phyloP scores from a whole-genome alignment of 2,329 filamentous ascomycete species.

The Dactylellina cionopaga region DNA sequence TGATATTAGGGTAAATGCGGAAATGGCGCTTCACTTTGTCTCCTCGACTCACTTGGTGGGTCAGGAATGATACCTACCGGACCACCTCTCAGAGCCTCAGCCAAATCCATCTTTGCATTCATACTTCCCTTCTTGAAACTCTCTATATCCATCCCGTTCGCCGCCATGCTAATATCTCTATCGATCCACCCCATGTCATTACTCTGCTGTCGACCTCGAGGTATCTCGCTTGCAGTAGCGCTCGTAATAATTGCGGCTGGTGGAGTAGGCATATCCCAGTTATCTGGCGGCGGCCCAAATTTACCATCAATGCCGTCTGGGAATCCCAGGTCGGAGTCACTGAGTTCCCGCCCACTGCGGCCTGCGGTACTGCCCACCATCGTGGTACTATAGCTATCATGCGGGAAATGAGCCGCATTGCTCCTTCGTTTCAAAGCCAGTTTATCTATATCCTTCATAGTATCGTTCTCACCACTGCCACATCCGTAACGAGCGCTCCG shows the following conservation, averaged over 20 bases:
- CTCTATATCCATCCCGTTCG: slow-evolving; percentile 25
- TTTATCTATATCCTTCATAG: slow-evolving; percentile 12
- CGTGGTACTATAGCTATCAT: slow-evolving; percentile 9
- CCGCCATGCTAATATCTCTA: slow-evolving; percentile 29
- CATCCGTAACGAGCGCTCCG: neutral
- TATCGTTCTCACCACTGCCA: neutral
- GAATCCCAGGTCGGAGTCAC: slow-evolving; percentile 34
- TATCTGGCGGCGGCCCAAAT: slow-evolving; percentile 15
- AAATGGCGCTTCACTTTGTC: slow-evolving; percentile 31
- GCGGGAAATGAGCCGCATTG: neutral
- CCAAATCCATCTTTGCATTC: slow-evolving; percentile 42
- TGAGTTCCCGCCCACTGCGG: slow-evolving; percentile 16
- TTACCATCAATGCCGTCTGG: slow-evolving; percentile 38
- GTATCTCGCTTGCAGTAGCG: neutral
- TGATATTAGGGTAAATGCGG: slow-evolving; percentile 5
- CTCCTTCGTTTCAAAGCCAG: neutral
- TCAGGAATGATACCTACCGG: slow-evolving; percentile 42
- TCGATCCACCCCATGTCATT: slow-evolving; percentile 31
- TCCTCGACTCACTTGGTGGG: slow-evolving; percentile 15
- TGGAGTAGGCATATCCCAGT: slow-evolving; percentile 23
- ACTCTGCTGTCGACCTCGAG: neutral
- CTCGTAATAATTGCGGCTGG: neutral
- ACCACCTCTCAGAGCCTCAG: slow-evolving; percentile 30
- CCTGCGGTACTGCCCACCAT: neutral
- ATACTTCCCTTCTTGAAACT: slow-evolving; percentile 38